Base-by-base conservation (phyloP, 2,329 filamentous ascomycete species). In the Exophiala viscosa region DNA sequence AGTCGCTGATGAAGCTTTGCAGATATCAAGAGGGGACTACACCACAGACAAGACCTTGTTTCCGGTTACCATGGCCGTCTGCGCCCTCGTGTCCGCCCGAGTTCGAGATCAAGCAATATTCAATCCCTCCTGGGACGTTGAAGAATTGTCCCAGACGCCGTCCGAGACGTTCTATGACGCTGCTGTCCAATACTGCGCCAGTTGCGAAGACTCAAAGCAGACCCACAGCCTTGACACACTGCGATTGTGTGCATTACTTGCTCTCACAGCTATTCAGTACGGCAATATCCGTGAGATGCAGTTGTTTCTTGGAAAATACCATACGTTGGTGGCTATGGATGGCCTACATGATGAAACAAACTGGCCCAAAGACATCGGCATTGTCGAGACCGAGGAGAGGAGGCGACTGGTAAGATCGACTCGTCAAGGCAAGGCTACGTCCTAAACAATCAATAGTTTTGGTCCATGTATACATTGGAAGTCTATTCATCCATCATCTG, bases 381-480 rank as follows among this genome's bases (percentile, higher is more conserved):
- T 69, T 3, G 67, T 77, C 6, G 77, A 80, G 59, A 66, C 62
- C 13, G 77, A 81, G 60, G 73, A 77, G 62, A 67, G 76, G 35
- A 68, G 76, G 52, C 65, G 74, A 58, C 59, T 79, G 58, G 77
- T 78, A 65, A 51, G 66, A 39, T 39, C 49, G 4, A 31, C 33
- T 10, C 40, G 35, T 32, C 13, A 41, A 11, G 46, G 20, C 18
- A 46, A 33, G 47, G 48, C 13, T 43, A 31, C 3, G 23, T 28
- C 23, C 46, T 48, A 48, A 55, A 41, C 10, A 35, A 23, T 45
- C 33, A 33, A 2, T 53, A 76, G 71, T 77, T 76, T 59, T 83
- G 80, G 80, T 78, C 77, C 34, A 79, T 78, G 50, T 83, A 82
- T 60, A 78, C 75, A 7, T 65, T 82, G 1, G 80, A 83, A 50